Evolutionary conservation across 2,329 filamentous ascomycete species (phyloP).

Genomic region (Xylaria sp.): DNA sequence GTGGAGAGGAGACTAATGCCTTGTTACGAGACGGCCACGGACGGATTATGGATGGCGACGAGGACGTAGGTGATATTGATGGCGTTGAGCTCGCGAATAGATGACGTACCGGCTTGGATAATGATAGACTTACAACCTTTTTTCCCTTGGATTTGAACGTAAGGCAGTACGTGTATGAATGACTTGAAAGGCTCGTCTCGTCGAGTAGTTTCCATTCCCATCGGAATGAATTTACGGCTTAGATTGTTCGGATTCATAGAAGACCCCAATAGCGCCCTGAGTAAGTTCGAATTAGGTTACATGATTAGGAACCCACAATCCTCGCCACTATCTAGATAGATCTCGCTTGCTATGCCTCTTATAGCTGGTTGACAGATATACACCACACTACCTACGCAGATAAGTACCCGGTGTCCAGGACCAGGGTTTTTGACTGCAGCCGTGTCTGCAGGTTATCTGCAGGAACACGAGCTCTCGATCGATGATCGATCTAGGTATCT

Average conservation of each 20-base stretch:
- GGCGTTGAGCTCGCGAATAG: slow-evolving; percentile 51
- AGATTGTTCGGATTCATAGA: no score
- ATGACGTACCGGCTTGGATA: slow-evolving; percentile 32
- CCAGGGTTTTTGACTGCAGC: background rate
- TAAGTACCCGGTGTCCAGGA: background rate
- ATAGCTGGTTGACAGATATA: background rate
- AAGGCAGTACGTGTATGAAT: background rate
- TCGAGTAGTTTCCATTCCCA: background rate
- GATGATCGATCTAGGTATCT: background rate
- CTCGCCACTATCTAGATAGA: background rate
- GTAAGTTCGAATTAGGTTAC: background rate
- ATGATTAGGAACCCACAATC: background rate
- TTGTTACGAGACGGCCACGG: slow-evolving; percentile 43
- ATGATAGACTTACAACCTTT: slow-evolving; percentile 18
- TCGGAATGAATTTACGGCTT: background rate
- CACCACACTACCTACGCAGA: background rate
- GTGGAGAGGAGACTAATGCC: slow-evolving; percentile 48
- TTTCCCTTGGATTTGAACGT: background rate
- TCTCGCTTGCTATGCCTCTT: background rate
- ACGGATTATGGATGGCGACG: slow-evolving; percentile 63
- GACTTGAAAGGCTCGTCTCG: background rate
- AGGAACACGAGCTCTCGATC: background rate
- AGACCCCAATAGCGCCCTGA: no score
- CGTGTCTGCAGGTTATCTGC: background rate
- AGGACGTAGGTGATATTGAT: slow-evolving; percentile 59